phyloP scores from a whole-genome alignment of 331 rosid genomes.

The Malus hybrid region DNA sequence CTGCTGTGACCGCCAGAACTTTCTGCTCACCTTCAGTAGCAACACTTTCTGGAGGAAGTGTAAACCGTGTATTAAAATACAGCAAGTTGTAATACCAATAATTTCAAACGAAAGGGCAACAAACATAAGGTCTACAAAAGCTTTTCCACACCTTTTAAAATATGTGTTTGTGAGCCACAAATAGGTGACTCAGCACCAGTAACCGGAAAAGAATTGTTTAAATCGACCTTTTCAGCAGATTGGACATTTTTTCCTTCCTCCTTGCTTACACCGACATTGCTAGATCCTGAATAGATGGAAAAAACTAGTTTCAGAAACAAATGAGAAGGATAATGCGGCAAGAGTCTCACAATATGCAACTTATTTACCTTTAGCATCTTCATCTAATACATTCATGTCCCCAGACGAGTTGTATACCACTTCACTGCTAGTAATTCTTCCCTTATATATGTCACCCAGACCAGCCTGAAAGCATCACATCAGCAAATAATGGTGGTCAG shows the following conservation, averaged over 20 bases:
- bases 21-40: slow-evolving; percentile 26
- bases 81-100: slow-evolving; percentile 1
- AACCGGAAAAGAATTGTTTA: slow-evolving; percentile 25
- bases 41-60: slow-evolving; percentile 27
- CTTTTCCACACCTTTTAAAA: slow-evolving; percentile 37
- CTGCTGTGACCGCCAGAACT: slow-evolving; percentile 8
- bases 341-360: background rate
- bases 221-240: slow-evolving; percentile 5
- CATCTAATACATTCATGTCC: slow-evolving; percentile 32
- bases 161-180: slow-evolving; percentile 16
- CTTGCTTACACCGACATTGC: slow-evolving; percentile 17
- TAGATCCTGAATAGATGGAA: slow-evolving; percentile 9
- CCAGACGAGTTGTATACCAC: slow-evolving; percentile 22
- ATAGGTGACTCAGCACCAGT: slow-evolving; percentile 18
- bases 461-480: slow-evolving; percentile 34
- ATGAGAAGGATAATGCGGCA: background rate
- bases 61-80: background rate
- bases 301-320: background rate
- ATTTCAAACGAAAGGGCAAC: background rate
- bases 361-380: slow-evolving; percentile 30
- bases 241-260: slow-evolving; percentile 25
- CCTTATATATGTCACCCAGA: slow-evolving; percentile 54
- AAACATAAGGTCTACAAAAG: background rate
- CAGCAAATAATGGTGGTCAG: slow-evolving; percentile 6
- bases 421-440: slow-evolving; percentile 48